Conservation (phyloP, 305 asterid species). For the Solanum hybrid region DNA sequence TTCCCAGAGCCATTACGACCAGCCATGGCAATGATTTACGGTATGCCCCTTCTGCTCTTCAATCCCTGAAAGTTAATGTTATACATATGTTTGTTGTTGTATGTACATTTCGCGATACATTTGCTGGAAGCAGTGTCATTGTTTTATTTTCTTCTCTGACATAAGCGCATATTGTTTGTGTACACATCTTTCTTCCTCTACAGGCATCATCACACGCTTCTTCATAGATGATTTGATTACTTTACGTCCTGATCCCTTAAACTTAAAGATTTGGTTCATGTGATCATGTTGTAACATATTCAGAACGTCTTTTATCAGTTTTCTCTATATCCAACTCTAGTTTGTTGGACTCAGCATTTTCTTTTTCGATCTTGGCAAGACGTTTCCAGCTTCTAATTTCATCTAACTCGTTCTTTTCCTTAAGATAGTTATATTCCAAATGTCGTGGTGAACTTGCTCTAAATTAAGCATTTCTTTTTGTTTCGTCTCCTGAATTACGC, state of each 20-base stretch:
- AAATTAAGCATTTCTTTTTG: neutral
- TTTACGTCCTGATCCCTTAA: neutral
- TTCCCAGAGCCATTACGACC: conserved; percentile 30
- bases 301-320: neutral
- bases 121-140: neutral
- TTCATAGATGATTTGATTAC: neutral
- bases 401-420: neutral
- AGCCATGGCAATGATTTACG: conserved; percentile 1
- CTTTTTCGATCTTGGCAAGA: neutral
- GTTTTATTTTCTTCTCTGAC: neutral
- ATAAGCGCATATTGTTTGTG: neutral
- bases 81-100: neutral
- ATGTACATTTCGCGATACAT: neutral
- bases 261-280: neutral
- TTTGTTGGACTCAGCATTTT: neutral
- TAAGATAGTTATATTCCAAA: neutral
- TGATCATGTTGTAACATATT: neutral
- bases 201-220: neutral
- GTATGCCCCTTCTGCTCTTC: neutral
- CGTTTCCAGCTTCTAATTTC: neutral
- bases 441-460: neutral
- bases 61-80: neutral
- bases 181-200: neutral
- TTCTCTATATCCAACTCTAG: neutral
- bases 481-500: neutral